Conservation (phyloP, 1,284 basidiomycete genomes). For the Fomitopsis schrenkii region DNA sequence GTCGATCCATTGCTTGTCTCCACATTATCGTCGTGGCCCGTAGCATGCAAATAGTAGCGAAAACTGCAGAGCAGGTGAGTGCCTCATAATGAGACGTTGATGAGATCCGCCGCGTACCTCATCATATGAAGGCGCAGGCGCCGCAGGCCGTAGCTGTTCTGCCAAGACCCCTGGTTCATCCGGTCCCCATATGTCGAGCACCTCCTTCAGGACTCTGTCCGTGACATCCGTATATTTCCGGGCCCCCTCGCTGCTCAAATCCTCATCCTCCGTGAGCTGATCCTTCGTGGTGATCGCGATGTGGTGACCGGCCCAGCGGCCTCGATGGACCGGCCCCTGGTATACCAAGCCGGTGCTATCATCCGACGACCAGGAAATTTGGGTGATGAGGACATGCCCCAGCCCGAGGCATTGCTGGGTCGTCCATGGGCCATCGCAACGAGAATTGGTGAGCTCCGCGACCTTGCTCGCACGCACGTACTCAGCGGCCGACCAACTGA, state of each 20-base stretch:
- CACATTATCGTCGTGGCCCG: too few species aligned
- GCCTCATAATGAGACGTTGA: too few species aligned
- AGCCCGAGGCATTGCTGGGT: not conserved
- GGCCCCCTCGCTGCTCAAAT: not conserved
- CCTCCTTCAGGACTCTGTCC: not conserved
- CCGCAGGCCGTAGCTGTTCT: too few species aligned
- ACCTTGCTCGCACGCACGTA: not conserved
- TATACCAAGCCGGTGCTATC: not conserved
- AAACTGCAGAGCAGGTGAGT: too few species aligned
- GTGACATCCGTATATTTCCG: not conserved
- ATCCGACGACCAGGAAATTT: constrained; percentile 13
- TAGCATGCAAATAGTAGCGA: too few species aligned
- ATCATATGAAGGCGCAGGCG: too few species aligned
- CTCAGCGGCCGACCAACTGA: not conserved
- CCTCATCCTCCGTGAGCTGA: not conserved
- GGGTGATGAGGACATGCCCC: constrained; percentile 11
- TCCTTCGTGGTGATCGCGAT: constrained; percentile 24
- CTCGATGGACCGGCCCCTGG: constrained; percentile 3
- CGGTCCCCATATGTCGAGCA: not conserved
- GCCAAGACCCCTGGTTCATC: not conserved
- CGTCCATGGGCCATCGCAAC: not conserved
- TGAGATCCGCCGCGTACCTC: too few species aligned
- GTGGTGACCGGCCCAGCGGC: constrained; percentile 23
- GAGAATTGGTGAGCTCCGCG: not conserved
- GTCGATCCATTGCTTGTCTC: too few species aligned